Evolutionary conservation across 129 eudicot species (phyloP).

Genomic region (Chrysanthemum seticuspe): DNA sequence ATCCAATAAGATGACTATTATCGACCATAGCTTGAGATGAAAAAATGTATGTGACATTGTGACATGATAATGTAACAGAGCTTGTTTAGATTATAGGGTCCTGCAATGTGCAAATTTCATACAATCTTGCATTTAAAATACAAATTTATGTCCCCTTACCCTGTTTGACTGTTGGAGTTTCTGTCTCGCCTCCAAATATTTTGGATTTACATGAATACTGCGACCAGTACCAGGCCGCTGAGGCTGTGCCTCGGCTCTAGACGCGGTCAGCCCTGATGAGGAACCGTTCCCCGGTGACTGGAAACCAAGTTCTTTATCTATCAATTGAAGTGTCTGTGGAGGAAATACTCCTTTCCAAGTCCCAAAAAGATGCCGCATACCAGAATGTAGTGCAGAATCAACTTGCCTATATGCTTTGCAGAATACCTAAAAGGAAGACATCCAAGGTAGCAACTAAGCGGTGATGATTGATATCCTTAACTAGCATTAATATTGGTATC

Average conservation of each 20-base stretch:
- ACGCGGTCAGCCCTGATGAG: slow-evolving; percentile 50
- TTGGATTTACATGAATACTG: slow-evolving; percentile 95
- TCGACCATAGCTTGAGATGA: too few species aligned
- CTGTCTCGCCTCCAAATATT: slow-evolving; percentile 88
- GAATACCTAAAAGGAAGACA: slow-evolving; percentile 57
- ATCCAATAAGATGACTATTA: too few species aligned
- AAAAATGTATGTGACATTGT: too few species aligned
- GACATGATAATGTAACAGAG: too few species aligned
- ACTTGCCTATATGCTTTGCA: slow-evolving; percentile 94
- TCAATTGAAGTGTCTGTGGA: slow-evolving; percentile 70
- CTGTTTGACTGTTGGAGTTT: slow-evolving; percentile 58
- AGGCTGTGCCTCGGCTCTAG: slow-evolving; percentile 65
- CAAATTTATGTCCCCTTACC: slow-evolving; percentile 43
- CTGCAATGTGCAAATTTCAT: too few species aligned
- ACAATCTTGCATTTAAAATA: too few species aligned
- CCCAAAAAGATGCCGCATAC: slow-evolving; percentile 97
- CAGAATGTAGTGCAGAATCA: slow-evolving; percentile 64
- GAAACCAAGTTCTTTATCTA: slow-evolving; percentile 90
- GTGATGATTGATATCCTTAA: too few species aligned
- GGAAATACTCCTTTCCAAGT: slow-evolving; percentile 99
- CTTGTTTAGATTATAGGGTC: too few species aligned
- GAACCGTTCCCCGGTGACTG: slow-evolving; percentile 57
- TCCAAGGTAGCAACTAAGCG: not conserved
- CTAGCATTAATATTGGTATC: too few species aligned
- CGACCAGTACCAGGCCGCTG: slow-evolving; percentile 75